These are phyloP conservation scores for Lentinula boryana DNA, from an alignment of 768 basidiomycete genomes.

Conservation along the genomic window DNA sequence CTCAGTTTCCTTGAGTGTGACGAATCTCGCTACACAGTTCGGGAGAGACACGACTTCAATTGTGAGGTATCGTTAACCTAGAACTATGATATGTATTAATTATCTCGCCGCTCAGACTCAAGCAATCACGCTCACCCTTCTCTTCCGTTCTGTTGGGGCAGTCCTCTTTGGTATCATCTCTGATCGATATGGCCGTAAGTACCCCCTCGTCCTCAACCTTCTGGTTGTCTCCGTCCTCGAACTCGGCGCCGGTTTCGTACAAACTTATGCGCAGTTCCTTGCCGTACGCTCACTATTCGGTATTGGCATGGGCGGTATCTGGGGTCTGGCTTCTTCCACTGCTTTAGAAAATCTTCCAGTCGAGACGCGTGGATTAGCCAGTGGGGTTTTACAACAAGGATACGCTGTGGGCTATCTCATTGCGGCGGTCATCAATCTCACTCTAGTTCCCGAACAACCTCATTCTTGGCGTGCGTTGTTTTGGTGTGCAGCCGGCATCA, in stretches of 20 bases:
- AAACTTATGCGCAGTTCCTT: conserved; percentile 74
- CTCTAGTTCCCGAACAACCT: conserved; percentile 40
- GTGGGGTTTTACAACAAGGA: conserved; percentile 83
- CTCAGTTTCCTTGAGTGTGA: conserved; percentile 58
- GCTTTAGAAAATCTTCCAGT: conserved; percentile 87
- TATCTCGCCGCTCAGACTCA: not conserved
- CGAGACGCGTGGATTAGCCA: conserved; percentile 80
- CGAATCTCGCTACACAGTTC: conserved; percentile 44
- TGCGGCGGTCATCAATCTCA: conserved; percentile 78
- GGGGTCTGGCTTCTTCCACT: conserved; percentile 79
- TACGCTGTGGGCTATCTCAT: conserved; percentile 84
- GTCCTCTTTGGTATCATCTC: conserved; percentile 82
- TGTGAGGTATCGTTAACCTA: conserved; percentile 21
- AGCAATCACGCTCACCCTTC: conserved; percentile 83
- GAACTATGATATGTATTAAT: not conserved
- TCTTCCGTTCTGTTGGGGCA: conserved; percentile 80
- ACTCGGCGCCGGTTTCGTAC: conserved; percentile 75
- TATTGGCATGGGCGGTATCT: conserved; percentile 84
- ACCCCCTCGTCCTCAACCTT: conserved; percentile 81
- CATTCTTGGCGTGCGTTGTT: conserved; percentile 70
- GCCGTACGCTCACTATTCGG: conserved; percentile 81
- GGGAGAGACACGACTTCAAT: conserved; percentile 33
- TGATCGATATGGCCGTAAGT: conserved; percentile 86
- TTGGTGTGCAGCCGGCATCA: conserved; percentile 72
- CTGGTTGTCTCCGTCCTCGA: conserved; percentile 66